phyloP scores from a whole-genome alignment of 228 moss, liverwort and hornwort species.

The Sphagnum fallax region DNA sequence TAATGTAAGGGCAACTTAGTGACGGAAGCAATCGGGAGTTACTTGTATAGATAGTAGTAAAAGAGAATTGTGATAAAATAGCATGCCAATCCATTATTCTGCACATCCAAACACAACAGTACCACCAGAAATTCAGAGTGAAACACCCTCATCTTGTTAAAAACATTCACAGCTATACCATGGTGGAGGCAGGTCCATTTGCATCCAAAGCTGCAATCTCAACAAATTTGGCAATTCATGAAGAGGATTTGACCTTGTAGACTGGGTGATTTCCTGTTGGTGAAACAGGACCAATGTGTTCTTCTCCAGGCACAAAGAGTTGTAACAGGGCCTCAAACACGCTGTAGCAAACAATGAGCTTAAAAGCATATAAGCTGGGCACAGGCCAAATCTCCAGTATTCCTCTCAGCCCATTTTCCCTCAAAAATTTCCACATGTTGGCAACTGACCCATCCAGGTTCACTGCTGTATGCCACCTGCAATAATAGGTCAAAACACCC shows the following conservation, averaged over 20 bases:
- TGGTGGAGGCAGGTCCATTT: not conserved
- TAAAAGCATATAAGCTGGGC: conserved; percentile 38
- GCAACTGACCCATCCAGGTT: conserved; percentile 29
- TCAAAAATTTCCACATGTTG: conserved; percentile 27
- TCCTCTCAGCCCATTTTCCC: conserved; percentile 18
- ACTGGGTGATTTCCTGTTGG: conserved; percentile 32
- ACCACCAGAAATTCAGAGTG: too few relatives aligned
- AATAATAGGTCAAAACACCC: not conserved
- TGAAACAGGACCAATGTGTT: conserved; percentile 22
- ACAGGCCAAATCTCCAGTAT: conserved; percentile 31
- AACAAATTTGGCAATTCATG: not conserved
- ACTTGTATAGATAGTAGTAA: conserved; percentile 46
- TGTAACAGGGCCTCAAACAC: conserved; percentile 38
- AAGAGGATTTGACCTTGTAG: conserved; percentile 23
- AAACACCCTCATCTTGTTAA: not conserved
- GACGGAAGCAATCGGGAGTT: conserved; percentile 4
- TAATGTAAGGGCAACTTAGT: not conserved
- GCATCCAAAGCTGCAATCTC: too few relatives aligned
- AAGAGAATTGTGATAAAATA: conserved; percentile 42
- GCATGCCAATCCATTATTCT: conserved; percentile 49
- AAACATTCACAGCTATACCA: not conserved
- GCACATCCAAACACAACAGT: conserved; percentile 8
- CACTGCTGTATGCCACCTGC: conserved; percentile 47
- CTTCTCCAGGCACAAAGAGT: conserved; percentile 39
- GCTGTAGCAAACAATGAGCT: conserved; percentile 31